Conservation (phyloP, 1,284 basidiomycete species). For the Microbotryum scabiosae region DNA sequence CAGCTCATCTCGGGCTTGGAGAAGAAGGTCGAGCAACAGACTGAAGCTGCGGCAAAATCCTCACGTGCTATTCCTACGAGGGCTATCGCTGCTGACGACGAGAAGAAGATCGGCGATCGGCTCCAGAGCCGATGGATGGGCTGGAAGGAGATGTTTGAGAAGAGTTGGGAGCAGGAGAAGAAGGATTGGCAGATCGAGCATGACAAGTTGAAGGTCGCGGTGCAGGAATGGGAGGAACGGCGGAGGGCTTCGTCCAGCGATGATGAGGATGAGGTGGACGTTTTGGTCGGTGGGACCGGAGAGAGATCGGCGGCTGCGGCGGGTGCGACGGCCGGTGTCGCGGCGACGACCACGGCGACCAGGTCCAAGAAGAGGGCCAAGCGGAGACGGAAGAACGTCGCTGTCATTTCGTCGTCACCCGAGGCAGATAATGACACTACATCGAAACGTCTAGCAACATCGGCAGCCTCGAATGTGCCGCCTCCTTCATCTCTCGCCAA, state of each 20-base stretch:
- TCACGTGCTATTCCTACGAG: conserved; percentile 41
- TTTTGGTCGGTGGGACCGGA: not conserved
- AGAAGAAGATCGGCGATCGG: conserved; percentile 45
- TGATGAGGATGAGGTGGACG: conserved; percentile 18
- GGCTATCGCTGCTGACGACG: conserved; percentile 38
- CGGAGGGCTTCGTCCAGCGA: conserved; percentile 40
- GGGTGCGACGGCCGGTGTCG: not conserved
- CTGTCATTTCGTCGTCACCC: conserved; percentile 10
- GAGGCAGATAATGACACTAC: conserved; percentile 30
- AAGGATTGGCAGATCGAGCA: conserved; percentile 76
- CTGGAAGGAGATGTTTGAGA: conserved; percentile 43
- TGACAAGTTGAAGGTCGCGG: conserved; percentile 60
- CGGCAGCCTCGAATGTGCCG: conserved; percentile 7
- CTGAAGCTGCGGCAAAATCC: conserved; percentile 25
- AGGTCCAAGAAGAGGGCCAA: conserved; percentile 29
- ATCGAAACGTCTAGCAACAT: conserved; percentile 1
- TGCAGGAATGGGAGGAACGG: conserved; percentile 71
- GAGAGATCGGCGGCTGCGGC: not conserved
- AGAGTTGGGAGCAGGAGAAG: conserved; percentile 49
- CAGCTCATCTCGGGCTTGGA: conserved; percentile 47
- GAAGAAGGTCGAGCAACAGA: conserved; percentile 39
- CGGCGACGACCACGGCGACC: not conserved
- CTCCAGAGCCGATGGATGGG: conserved; percentile 62
- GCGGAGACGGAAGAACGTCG: conserved; percentile 29
- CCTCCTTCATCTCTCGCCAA: not conserved